phyloP scores from a whole-genome alignment of 2,329 filamentous ascomycete genomes.

The Colletotrichum limetticola region DNA sequence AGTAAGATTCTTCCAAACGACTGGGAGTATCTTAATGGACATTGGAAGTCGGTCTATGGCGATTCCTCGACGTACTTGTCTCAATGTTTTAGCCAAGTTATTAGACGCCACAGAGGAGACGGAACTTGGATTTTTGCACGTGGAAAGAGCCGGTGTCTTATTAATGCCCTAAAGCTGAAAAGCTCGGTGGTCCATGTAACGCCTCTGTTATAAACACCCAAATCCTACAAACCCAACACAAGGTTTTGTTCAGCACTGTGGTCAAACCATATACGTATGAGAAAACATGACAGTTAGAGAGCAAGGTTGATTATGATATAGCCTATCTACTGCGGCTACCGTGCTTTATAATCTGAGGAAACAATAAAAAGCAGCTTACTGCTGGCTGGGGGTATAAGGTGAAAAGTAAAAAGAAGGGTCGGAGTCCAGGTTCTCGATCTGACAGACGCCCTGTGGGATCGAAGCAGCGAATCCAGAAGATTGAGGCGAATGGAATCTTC shows the following conservation, averaged over 20 bases:
- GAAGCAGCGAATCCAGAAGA: neutral
- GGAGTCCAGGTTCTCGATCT: neutral
- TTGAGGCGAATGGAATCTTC: neutral
- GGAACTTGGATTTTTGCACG: neutral
- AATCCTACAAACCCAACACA: conserved; percentile 3
- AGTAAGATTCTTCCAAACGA: too few species aligned
- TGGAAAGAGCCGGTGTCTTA: neutral
- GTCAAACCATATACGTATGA: conserved; percentile 1
- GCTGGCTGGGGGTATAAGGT: conserved; percentile 33
- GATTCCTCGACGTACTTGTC: neutral
- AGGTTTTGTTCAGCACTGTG: conserved; percentile 2
- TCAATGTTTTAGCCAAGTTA: neutral
- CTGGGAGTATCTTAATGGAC: too few species aligned
- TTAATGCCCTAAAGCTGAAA: neutral
- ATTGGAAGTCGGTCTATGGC: neutral
- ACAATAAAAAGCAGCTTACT: conserved; percentile 25
- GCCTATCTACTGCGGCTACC: conserved; percentile 1
- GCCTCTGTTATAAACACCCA: neutral
- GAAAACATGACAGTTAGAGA: neutral
- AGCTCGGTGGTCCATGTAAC: neutral
- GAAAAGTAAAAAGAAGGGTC: conserved; percentile 10
- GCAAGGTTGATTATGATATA: conserved; percentile 21
- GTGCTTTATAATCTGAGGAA: conserved; percentile 17
- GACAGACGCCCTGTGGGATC: neutral
- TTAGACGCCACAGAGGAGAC: neutral